Evolutionary conservation across 192 early-diverging fungal species (phyloP), one percentile per base, ranked within the genome.

Genomic region (Endogone sp.): DNA sequence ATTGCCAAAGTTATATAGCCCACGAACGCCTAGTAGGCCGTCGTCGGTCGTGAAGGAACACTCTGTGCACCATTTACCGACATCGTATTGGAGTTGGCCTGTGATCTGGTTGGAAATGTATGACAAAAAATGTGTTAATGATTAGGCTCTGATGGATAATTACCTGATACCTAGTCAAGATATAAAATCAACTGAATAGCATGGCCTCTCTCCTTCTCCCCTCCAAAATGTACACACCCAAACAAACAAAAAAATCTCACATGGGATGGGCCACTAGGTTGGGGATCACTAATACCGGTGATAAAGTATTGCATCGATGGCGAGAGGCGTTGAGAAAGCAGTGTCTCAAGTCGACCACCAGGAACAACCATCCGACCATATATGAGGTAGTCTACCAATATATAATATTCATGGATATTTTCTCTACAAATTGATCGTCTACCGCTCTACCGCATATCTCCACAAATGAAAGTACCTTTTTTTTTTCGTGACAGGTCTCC

Each of bases 21-120:
- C 88, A 65, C 91, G 90, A 31, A 95, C 63, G 24, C 96, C 96
- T 32, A 95, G 71, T 6, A 97, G 76, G 22, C 84, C 86, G 73
- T 91, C 92, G 54, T 90, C 89, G 1, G 93, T 90, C 2, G 86
- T 86, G 73, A 87, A 92, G 25, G 85, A 91, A 23, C 88, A 69
- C 69, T 95, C 94, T 10, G 85, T 85, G 69, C 89, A 92, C 83
- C 89, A 94, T 73, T 87, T 83, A 0, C 81, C 80, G 23, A 82
- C 80, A 71, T 89, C 83, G 67, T 96, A 90, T 57, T 90, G 84
- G 6, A 89, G 75, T 29, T 93, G 88, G n/a, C 83, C 76, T 23
- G 84, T 79, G 28, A 90, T 54, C 86, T 91, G 68, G 30, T 61
- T 29, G 25, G 21, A 21, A 23, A 57, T 21, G 49, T 29, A 59